These are phyloP conservation scores for Dictyostelium discoideum DNA, from an alignment of 78 protist species.

Conservation along the genomic window DNA sequence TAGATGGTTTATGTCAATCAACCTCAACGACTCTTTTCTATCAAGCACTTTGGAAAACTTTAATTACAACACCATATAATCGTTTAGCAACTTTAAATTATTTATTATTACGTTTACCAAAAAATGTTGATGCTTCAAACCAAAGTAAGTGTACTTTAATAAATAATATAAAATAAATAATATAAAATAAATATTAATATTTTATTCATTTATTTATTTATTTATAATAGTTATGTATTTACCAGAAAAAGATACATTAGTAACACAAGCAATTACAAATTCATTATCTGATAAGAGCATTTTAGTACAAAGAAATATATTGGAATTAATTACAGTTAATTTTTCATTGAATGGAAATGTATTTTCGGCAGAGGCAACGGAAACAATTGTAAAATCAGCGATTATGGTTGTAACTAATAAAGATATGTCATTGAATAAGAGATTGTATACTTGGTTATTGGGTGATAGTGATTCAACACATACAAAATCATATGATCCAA, in stretches of 20 bases:
- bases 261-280: constrained; percentile 44
- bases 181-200: background rate
- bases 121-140: constrained; percentile 23
- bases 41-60: constrained; percentile 74
- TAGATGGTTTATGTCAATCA: constrained; percentile 34
- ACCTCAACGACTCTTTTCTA: constrained; percentile 66
- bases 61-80: constrained; percentile 50
- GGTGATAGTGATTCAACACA: background rate
- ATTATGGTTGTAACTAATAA: constrained; percentile 43
- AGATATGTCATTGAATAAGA: constrained; percentile 71
- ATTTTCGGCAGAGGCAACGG: constrained; percentile 32
- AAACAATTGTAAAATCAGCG: constrained; percentile 31
- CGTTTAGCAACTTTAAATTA: constrained; percentile 38
- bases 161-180: background rate
- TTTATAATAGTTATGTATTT: constrained; percentile 19
- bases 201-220: no score
- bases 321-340: constrained; percentile 54
- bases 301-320: constrained; percentile 60
- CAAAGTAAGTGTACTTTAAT: constrained; percentile 20
- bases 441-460: constrained; percentile 64
- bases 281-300: constrained; percentile 22
- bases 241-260: constrained; percentile 69
- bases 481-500: background rate
- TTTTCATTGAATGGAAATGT: constrained; percentile 30
- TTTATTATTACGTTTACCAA: constrained; percentile 41